Conservation (phyloP, 2,329 filamentous ascomycete species). For the Onygenales sp. region DNA sequence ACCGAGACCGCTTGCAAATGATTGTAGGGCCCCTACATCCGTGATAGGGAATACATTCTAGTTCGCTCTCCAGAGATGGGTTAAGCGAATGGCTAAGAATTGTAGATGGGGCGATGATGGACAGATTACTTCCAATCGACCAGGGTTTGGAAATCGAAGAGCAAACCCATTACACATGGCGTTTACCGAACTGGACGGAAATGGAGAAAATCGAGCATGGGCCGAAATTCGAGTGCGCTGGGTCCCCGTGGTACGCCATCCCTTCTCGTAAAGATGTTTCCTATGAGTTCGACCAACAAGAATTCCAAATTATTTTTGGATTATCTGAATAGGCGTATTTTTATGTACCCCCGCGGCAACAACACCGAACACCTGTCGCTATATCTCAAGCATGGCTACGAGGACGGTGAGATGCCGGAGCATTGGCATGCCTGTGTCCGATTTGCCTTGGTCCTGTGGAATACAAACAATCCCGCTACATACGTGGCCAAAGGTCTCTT, state of each 20-base stretch:
- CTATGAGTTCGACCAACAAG: neutral
- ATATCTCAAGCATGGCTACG: conserved; percentile 7
- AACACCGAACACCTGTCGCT: conserved; percentile 2
- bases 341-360: conserved; percentile 6
- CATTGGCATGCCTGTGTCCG: conserved; percentile 7
- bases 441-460: conserved; percentile 7
- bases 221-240: conserved; percentile 76
- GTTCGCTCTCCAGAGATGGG: neutral
- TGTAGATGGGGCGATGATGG: conserved; percentile 74
- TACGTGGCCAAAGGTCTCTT: neutral
- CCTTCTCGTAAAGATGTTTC: neutral
- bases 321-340: neutral
- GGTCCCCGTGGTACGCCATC: conserved; percentile 66
- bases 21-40: neutral
- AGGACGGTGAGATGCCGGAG: conserved; percentile 3
- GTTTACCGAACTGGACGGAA: conserved; percentile 71
- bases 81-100: neutral
- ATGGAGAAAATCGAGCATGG: conserved; percentile 76
- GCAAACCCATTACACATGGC: conserved; percentile 74
- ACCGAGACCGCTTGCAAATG: neutral
- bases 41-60: no score
- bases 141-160: conserved; percentile 73
- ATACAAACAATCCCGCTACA: conserved; percentile 1
- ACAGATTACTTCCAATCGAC: conserved; percentile 63
- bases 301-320: neutral